Percentiles rank a stretch among this genome's conserved stretches.
Evolutionary conservation across 352 stramenopile genomes (phyloP).

Genomic region (Phytophthora meadii): DNA sequence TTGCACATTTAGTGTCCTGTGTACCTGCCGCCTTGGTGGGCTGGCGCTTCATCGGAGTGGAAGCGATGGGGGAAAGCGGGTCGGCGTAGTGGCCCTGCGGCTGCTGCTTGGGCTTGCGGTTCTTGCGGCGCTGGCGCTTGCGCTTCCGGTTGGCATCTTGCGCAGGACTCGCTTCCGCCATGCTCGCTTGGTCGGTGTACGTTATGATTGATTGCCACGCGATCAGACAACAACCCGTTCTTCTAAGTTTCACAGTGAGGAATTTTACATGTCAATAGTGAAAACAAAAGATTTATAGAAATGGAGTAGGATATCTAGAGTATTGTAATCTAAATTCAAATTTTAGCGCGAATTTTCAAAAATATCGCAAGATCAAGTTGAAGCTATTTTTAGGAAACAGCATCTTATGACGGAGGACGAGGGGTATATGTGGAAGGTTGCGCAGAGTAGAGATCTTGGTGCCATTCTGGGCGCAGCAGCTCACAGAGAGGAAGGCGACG

Average conservation of each 20-base stretch:
- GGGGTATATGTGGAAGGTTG: conserved; percentile 31
- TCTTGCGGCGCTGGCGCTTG: conserved; percentile 44
- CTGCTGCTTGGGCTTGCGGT: conserved; percentile 32
- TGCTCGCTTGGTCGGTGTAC: conserved; percentile 3
- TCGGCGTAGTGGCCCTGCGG: conserved; percentile 75
- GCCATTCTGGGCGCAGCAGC: conserved; percentile 15
- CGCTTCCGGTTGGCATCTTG: conserved; percentile 36
- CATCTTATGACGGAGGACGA: conserved; percentile 32
- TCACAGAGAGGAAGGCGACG: conserved; percentile 12
- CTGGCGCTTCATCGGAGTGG: conserved; percentile 83
- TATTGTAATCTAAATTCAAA: conserved; percentile 9
- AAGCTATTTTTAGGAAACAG: conserved; percentile 24
- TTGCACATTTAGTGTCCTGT: neutral
- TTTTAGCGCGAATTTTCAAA: conserved; percentile 28
- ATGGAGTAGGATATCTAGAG: neutral
- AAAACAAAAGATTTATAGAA: neutral
- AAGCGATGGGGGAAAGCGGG: conserved; percentile 83
- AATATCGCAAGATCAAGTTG: conserved; percentile 19
- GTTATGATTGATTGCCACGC: conserved; percentile 17
- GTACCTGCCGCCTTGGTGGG: conserved; percentile 54
- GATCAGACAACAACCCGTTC: conserved; percentile 30
- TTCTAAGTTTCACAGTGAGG: neutral
- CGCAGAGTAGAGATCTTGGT: neutral
- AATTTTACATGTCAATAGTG: neutral
- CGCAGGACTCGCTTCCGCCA: conserved; percentile 18